Evolutionary conservation across 257 asterid genomes (phyloP), one percentile per base, ranked within the genome.

Genomic region (Eustoma russellianum): DNA sequence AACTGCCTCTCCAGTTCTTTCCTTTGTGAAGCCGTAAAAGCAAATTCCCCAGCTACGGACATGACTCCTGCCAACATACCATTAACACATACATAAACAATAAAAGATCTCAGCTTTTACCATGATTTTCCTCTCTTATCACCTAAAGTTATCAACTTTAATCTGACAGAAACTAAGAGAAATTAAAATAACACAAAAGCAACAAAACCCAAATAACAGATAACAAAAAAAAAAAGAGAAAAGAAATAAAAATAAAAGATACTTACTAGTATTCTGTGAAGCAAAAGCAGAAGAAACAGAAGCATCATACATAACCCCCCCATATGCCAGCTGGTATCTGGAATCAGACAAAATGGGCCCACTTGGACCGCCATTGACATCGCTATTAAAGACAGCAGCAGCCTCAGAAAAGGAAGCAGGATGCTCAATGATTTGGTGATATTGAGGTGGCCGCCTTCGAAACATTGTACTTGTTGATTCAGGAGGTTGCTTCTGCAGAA

Each of bases 1-100:
- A 56, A 74, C 72, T 86, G 94, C 60, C 82, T 80, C 76, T 83
- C 84, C 41, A 86, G 47, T 62, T 86, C 95, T 64, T 80, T 75
- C 75, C 75, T 46, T 65, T 86, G 95, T 33, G 81, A 53, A 11
- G 71, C 79, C 17, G 88, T 81, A 71, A 83, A 86, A 54, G 69
- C 59, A 14, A 52, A 60, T 56, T 74, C 74, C 61, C 70, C 79
- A 64, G 44, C 30, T 33, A 46, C 51, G 0, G 43, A 5, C 75
- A 63, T 52, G 17, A 61, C 75, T 41, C 63, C 74, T 63, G 49
- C 70, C n/a, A 53, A 15, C 60, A 24, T 24, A 24, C 30, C 30
- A 24, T 24, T 4, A 24, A 24, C 30, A 62, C 41, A 3, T 24
- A 14, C 8, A n/a, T 7, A 53, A 53, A 35, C 19, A 11, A 15